Evolutionary conservation across 129 eudicot genomes (phyloP), one percentile per base, ranked within the genome.

Genomic region (Flaveria brownii): DNA sequence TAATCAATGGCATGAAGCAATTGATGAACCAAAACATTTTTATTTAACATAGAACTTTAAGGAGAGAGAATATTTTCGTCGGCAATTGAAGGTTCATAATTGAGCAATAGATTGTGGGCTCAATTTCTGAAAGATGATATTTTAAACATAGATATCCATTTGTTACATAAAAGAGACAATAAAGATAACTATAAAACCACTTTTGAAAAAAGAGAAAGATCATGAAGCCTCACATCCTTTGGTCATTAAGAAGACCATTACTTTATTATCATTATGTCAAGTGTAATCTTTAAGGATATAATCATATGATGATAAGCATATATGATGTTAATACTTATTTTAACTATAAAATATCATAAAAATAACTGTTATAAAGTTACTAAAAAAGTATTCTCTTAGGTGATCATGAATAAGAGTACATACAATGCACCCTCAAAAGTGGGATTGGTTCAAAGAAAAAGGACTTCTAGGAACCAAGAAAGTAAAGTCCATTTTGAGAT

Each of bases 401-500:
- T 77, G 57, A 77, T 66, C 57, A 66, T 60, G 77, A 62, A 61
- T 60, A 49, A 46, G 66, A 70, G 30, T 78, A 61, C 72, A 78
- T 78, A 18, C 77, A 71, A 71, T 71, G 82, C 22, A 79, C 22
- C 72, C 22, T 71, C 18, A 71, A 71, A 79, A 78, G 77, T 22
- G 10, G 52, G 71, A 68, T 46, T 61, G 45, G 65, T 15, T 68
- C 68, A 56, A 17, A 42, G 17, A 20, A 65, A 65, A 33, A 62
- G 45, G 18, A n/a, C 51, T 50, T 63, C 3, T 64, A 76, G 74
- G 46, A 23, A n/a, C 68, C 73, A 50, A 66, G 41, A 76, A 47
- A 33, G 18, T 28, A 30, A 14, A 16, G 11, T 54, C 28, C 63
- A 4, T 70, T 70, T 70, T 18, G 11, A 33, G 39, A 78, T 59